Base-by-base conservation (phyloP, 306 rosid genomes). In the Begonia fuchsioides region DNA sequence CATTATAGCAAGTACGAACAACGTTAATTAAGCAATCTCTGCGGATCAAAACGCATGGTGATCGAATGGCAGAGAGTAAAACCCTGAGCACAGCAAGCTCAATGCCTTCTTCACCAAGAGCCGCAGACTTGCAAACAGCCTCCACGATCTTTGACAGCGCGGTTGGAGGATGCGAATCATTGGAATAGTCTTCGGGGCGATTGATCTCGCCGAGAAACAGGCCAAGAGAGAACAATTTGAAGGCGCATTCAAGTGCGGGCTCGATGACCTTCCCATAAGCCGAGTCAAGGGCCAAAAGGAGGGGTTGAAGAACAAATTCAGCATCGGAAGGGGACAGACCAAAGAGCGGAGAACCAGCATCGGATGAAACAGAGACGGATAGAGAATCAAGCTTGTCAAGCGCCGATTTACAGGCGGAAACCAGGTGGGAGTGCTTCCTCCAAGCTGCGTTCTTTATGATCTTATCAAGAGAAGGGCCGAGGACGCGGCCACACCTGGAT, bases 361-460 rank as follows among this genome's bases (percentile, higher is more conserved):
- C 81, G 11, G 40, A 41, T 9, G 61, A 44, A 19, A 49, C 10
- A 5, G 71, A 53, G 14, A 68, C 86, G 15, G 73, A 49, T n/a
- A 92, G 49, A 10, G 94, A 76, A 62, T 85, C 96, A 18, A 92
- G 98, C 71, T 79, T 85, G 72, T 92, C 98, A 13, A 92, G 75
- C 52, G 76, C 71, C 44, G 96, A 77, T 66, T 92, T 92, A 72
- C 94, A 82, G 61, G 87, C 50, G 50, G 98, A 79, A 56, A 92
- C 98, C 47, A 92, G 82, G 40, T 79, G 82, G 15, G 96, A 85
- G 69, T 92, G 98, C 78, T 92, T 92, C 14, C 96, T 90, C 98
- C 98, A 92, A 1, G 96, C 96, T 2, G 96, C 96, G 70, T 92
- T 85, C 66, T 92, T 92, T 11, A 92, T 74, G 64, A 92, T 82